Evolutionary conservation across 768 basidiomycete genomes (phyloP).

Genomic region (Rubroboletus satanas): DNA sequence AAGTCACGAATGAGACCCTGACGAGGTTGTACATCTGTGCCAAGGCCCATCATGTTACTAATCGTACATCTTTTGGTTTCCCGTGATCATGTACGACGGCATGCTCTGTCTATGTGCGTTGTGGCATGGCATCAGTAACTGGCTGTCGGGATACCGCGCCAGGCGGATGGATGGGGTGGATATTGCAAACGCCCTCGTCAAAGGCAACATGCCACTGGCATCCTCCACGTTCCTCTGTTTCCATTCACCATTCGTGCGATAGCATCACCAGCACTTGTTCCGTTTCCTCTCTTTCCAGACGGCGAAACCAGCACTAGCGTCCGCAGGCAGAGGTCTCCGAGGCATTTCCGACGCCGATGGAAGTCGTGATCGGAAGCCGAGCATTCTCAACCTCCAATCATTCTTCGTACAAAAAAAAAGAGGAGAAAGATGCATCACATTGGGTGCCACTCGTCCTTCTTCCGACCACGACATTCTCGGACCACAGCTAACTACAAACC

Average conservation of each 20-base stretch:
- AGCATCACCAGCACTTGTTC: too few relatives aligned
- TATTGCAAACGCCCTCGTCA: not conserved
- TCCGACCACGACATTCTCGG: too few relatives aligned
- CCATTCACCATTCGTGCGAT: too few relatives aligned
- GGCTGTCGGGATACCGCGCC: not conserved
- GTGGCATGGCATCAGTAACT: not conserved
- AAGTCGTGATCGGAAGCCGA: not conserved
- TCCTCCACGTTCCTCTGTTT: too few relatives aligned
- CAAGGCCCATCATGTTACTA: not conserved
- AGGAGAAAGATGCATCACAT: too few relatives aligned
- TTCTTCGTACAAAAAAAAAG: not conserved
- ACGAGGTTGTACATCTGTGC: not conserved
- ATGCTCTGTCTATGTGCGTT: not conserved
- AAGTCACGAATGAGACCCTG: not conserved
- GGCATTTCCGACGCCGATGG: not conserved
- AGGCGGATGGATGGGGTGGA: not conserved
- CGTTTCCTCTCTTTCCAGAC: too few relatives aligned
- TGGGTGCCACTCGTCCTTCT: too few relatives aligned
- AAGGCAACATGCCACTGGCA: too few relatives aligned
- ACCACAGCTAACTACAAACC: too few relatives aligned
- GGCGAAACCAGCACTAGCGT: not conserved
- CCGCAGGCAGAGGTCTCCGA: not conserved
- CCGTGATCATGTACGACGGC: too few relatives aligned
- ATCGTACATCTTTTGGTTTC: not conserved
- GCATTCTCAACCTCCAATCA: not conserved